Base-by-base conservation (phyloP, 1,139 yeast species). In the Taphrina flavorubra region DNA sequence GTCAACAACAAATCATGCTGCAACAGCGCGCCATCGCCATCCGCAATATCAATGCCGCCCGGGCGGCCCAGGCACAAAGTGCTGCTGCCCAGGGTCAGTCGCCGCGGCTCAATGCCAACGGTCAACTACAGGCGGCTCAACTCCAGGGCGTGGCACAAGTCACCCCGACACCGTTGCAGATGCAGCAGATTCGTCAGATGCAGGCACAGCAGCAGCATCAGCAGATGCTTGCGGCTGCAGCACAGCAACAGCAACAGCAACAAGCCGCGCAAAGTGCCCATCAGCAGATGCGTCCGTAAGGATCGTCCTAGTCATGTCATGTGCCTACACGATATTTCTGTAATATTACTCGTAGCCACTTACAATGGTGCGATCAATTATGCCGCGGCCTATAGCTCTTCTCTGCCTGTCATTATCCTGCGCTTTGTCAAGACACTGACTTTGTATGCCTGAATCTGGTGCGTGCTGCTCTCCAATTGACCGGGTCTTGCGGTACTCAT, bases 151-250 rank as follows among this genome's bases (percentile, higher is more conserved):
- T 25, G 53, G 18, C 58, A 14, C 68, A 68, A 36, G 49, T 49
- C 34, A 58, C 67, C 11, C 60, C 67, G 36, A 55, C 67, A 40
- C 59, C 58, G 16, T n/a, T 47, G 40, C 70, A 46, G 62, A 51
- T 57, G 70, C 68, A 51, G 62, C 68, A 39, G 60, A 57, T 57
- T 37, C 31, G 59, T 31, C 68, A 64, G 61, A 58, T 58, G 55
- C 70, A 68, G 31, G 57, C 68, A 40, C 68, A 57, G 37, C 65
- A 58, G 18, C 68, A 68, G 53, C 69, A 59, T 39, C 60, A 63
- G 47, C 62, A 58, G n/a, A 44, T 58, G 51, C 39, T 58, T n/a
- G 53, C 53, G 13, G 62, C 62, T 25, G 31, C 31, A 25, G 31
- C 31, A 25, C 31, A 25, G 31, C 31, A 25, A 25, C 31, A 25